A percentile compares a stretch with the other conserved stretches of the same genome.
These are phyloP conservation scores for Diversispora epigaea DNA, from an alignment of 192 early-diverging fungal genomes.

Conservation along the genomic window DNA sequence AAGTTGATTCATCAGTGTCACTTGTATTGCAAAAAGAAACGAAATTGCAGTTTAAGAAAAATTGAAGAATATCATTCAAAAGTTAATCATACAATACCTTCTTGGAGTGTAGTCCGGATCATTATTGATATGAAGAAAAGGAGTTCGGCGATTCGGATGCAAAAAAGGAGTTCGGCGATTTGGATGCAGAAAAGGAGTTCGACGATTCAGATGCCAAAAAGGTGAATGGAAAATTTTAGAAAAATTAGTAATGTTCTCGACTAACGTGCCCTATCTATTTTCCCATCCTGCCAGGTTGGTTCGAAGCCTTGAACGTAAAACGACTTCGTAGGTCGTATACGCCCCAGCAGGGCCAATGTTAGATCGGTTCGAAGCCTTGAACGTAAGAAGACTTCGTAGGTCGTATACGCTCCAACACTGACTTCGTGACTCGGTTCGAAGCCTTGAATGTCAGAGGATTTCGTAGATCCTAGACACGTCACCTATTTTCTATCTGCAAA, in stretches of 20 bases:
- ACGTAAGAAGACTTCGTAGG: too few relatives aligned
- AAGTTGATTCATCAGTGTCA: conserved; percentile 2
- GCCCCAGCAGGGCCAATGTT: too few relatives aligned
- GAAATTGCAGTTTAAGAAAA: conserved; percentile 17
- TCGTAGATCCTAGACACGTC: too few relatives aligned
- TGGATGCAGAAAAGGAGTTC: not conserved
- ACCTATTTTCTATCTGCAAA: too few relatives aligned
- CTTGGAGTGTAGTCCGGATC: not conserved
- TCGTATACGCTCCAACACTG: too few relatives aligned
- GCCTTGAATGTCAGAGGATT: too few relatives aligned
- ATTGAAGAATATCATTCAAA: conserved; percentile 8
- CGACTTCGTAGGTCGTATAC: not conserved
- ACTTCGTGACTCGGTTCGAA: too few relatives aligned
- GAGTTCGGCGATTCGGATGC: not conserved
- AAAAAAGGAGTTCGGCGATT: not conserved
- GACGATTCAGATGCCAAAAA: not conserved
- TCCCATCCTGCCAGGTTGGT: not conserved
- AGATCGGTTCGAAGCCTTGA: too few relatives aligned
- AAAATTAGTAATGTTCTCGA: conserved; percentile 20
- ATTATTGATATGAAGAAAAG: not conserved
- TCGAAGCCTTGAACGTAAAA: conserved; percentile 8
- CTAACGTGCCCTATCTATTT: conserved; percentile 14
- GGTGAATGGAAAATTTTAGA: not conserved
- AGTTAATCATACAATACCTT: not conserved
- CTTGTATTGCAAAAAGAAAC: conserved; percentile 14